Conservation (phyloP, 805 yeast genomes). For the Ogataea degrootiae region DNA sequence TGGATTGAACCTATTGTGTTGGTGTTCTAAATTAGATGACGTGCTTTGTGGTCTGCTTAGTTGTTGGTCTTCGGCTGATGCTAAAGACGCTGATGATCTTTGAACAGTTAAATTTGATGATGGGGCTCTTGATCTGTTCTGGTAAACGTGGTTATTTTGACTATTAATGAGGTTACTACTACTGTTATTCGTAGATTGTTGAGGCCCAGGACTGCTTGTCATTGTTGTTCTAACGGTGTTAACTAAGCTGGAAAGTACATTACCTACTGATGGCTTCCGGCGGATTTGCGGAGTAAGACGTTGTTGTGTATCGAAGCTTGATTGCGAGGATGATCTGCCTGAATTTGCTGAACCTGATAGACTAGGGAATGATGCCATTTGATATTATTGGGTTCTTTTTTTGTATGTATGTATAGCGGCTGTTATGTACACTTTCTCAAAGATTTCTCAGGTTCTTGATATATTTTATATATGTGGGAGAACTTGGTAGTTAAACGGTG, state of each 20-base stretch:
- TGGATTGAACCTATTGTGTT: conserved; percentile 26
- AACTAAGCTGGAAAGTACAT: conserved; percentile 23
- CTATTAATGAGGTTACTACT: too few relatives aligned
- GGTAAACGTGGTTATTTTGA: background rate
- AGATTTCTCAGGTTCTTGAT: too few relatives aligned
- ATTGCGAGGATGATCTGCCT: conserved; percentile 17
- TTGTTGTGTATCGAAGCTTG: conserved; percentile 10
- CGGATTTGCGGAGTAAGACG: conserved; percentile 13
- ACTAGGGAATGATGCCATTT: conserved; percentile 19
- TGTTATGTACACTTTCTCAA: too few relatives aligned
- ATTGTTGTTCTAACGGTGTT: conserved; percentile 23
- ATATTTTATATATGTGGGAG: too few relatives aligned
- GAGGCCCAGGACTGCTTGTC: conserved; percentile 1
- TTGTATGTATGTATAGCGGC: background rate
- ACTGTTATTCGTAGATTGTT: background rate
- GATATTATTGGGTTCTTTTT: too few relatives aligned
- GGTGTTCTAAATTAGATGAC: background rate
- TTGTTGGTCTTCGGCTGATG: conserved; percentile 4
- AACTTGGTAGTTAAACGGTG: too few relatives aligned
- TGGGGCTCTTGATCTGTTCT: conserved; percentile 5
- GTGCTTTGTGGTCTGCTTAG: background rate
- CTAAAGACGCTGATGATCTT: conserved; percentile 14
- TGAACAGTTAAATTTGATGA: conserved; percentile 2
- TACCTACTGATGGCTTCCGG: conserved; percentile 26
- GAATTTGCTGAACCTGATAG: conserved; percentile 15